phyloP scores from a whole-genome alignment of 1,139 yeast genomes.

The Yamadazyma blattariae region DNA sequence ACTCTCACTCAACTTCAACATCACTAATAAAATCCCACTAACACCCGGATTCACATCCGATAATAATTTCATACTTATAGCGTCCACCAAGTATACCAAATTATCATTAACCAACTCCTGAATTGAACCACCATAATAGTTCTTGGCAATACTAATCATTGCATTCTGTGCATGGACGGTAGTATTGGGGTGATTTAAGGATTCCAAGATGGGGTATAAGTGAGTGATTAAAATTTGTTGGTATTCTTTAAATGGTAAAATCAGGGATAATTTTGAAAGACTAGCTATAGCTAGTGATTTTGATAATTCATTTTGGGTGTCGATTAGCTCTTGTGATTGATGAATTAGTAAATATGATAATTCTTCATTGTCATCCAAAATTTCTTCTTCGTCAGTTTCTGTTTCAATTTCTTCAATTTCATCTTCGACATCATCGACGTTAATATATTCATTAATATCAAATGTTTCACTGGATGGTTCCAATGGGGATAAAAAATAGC shows the following conservation, averaged over 20 bases:
- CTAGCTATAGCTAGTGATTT: conserved; percentile 34
- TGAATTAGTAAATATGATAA: conserved; percentile 12
- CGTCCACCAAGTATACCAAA: conserved; percentile 77
- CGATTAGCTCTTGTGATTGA: conserved; percentile 23
- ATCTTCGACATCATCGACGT: conserved; percentile 6
- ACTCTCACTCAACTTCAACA: too few species aligned
- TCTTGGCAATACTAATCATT: conserved; percentile 40
- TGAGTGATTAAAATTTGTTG: conserved; percentile 32
- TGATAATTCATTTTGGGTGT: too few species aligned
- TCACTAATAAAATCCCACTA: too few species aligned
- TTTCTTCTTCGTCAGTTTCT: conserved; percentile 8
- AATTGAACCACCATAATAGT: conserved; percentile 58
- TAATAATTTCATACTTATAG: conserved; percentile 65
- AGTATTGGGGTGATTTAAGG: too few species aligned
- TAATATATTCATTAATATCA: conserved; percentile 24
- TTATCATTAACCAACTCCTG: conserved; percentile 57
- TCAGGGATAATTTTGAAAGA: conserved; percentile 24
- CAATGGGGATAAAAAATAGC: too few species aligned
- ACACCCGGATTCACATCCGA: too few species aligned
- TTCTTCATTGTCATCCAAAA: conserved; percentile 11
- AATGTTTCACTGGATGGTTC: too few species aligned
- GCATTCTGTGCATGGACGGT: conserved; percentile 32
- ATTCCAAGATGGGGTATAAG: conserved; percentile 33
- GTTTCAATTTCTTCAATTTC: conserved; percentile 5
- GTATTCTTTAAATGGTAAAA: conserved; percentile 25